Evolutionary conservation across 2,329 filamentous ascomycete genomes (phyloP).

Genomic region (Tolypocladium capitatum): DNA sequence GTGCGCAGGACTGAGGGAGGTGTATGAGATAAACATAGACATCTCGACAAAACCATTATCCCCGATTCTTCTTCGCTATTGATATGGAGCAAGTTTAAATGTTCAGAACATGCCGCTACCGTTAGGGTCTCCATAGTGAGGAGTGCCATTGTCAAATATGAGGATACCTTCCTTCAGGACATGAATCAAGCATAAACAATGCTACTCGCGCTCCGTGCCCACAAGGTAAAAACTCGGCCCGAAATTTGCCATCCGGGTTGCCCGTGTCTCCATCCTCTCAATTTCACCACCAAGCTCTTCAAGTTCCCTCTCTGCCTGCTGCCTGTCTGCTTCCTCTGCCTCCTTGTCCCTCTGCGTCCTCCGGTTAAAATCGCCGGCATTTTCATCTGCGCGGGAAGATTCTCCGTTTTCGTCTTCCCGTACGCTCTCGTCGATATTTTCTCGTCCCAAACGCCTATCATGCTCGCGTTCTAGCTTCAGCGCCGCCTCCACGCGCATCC

Average conservation of each 20-base stretch:
- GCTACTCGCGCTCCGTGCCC: background rate
- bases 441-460: background rate
- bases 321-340: background rate
- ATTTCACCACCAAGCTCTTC: constrained; percentile 3
- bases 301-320: constrained; percentile 1
- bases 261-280: constrained; percentile 5
- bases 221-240: constrained; percentile 5
- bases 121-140: too few relatives aligned
- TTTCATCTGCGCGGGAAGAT: background rate
- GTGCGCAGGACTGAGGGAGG: too few relatives aligned
- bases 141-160: too few relatives aligned
- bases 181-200: too few relatives aligned
- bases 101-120: too few relatives aligned
- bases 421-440: background rate
- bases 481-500: constrained; percentile 3
- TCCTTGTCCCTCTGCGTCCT: background rate
- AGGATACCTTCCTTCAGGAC: too few relatives aligned
- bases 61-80: too few relatives aligned
- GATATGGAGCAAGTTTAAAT: too few relatives aligned
- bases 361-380: background rate
- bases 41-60: too few relatives aligned
- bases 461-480: constrained; percentile 3
- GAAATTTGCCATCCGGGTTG: constrained; percentile 1
- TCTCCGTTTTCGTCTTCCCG: background rate
- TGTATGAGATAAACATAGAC: too few relatives aligned